phyloP scores from a whole-genome alignment of 352 stramenopile species.

The Globisporangium spiculum region DNA sequence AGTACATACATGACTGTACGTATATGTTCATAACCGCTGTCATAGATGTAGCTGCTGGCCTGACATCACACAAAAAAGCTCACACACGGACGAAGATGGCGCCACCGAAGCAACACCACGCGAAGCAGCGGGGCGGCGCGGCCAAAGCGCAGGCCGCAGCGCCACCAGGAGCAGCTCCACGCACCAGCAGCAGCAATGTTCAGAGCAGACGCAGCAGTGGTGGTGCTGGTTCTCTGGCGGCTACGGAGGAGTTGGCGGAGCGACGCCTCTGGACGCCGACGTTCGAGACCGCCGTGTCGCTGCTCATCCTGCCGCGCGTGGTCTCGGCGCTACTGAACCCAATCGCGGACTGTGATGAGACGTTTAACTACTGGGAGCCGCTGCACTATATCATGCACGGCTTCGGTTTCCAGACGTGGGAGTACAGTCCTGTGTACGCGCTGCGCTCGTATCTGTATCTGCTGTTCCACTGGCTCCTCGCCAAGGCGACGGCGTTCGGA shows the following conservation, averaged over 20 bases:
- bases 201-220: background rate
- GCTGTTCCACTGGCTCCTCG: constrained; percentile 45
- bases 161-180: background rate
- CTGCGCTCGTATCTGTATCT: constrained; percentile 97
- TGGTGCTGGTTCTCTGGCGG: background rate
- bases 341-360: constrained; percentile 98
- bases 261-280: constrained; percentile 26
- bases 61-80: background rate
- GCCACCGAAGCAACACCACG: constrained; percentile 9
- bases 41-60: no score
- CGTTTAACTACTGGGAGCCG: constrained; percentile 99
- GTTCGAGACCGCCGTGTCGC: constrained; percentile 27
- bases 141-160: background rate
- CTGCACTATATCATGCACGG: constrained; percentile 96
- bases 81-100: constrained; percentile 4
- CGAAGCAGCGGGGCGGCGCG: constrained; percentile 1
- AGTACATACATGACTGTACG: background rate
- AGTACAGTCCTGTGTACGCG: constrained; percentile 91
- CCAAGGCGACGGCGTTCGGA: constrained; percentile 39
- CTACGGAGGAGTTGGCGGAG: background rate
- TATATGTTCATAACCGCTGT: background rate
- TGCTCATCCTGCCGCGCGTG: constrained; percentile 37
- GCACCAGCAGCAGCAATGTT: background rate
- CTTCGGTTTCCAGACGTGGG: constrained; percentile 90
- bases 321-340: constrained; percentile 62